Evolutionary conservation across 129 eudicot species (phyloP).

Genomic region (Flaveria trinervia): DNA sequence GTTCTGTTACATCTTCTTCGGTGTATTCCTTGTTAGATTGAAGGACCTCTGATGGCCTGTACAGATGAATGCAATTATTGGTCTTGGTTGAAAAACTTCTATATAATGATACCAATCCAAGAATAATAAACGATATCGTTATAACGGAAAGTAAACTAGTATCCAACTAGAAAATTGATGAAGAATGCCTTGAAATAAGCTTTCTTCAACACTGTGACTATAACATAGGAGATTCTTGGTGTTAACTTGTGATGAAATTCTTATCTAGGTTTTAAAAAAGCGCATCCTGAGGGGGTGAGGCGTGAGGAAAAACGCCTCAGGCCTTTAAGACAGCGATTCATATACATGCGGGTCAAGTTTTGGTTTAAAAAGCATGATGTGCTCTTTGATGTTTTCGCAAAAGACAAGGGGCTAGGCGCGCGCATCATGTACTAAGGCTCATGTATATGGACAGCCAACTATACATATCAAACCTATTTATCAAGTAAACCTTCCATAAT

Average conservation of each 20-base stretch:
- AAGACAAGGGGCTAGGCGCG: too few species aligned
- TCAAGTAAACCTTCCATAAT: too few species aligned
- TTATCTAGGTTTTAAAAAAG: neutral
- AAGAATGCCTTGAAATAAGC: neutral
- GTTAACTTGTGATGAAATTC: neutral
- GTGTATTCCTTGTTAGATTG: conserved; percentile 83
- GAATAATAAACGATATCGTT: neutral
- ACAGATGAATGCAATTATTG: too few species aligned
- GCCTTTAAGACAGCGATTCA: neutral
- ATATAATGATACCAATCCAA: neutral
- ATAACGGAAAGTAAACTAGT: too few species aligned
- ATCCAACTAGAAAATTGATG: neutral
- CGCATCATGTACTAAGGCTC: too few species aligned
- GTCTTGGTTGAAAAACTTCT: neutral
- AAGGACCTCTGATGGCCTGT: conserved; percentile 82
- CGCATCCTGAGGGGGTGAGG: too few species aligned
- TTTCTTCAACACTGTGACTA: neutral
- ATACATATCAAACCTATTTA: too few species aligned
- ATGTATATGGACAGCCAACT: too few species aligned
- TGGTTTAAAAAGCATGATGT: too few species aligned
- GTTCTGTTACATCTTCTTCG: conserved; percentile 84
- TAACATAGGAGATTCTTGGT: neutral
- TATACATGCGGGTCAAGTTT: neutral
- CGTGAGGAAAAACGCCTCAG: neutral
- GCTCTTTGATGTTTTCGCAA: too few species aligned